phyloP scores from a whole-genome alignment of 768 basidiomycete genomes.

The Cystofilobasidium macerans region DNA sequence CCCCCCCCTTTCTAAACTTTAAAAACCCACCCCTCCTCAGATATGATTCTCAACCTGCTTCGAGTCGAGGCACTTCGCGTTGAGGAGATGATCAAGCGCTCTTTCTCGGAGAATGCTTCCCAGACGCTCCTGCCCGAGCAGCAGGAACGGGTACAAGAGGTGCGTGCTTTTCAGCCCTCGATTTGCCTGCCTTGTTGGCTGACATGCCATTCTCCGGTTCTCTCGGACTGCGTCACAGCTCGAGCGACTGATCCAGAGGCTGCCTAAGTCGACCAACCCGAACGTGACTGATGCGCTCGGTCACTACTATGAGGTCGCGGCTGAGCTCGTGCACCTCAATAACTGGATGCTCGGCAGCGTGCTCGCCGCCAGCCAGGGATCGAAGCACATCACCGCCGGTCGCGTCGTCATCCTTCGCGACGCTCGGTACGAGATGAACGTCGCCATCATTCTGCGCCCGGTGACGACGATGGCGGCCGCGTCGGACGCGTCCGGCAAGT shows the following conservation, averaged over 20 bases:
- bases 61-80: conserved; percentile 91
- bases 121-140: conserved; percentile 86
- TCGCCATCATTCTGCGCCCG: conserved; percentile 60
- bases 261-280: conserved; percentile 55
- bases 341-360: conserved; percentile 54
- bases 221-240: conserved; percentile 43
- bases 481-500: conserved; percentile 45
- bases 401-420: conserved; percentile 75
- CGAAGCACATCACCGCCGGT: conserved; percentile 58
- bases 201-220: no score
- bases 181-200: conserved; percentile 1
- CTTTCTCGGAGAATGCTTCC: conserved; percentile 95
- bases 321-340: conserved; percentile 54
- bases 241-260: conserved; percentile 46
- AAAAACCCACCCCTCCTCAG: neutral
- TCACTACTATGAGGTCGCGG: conserved; percentile 67
- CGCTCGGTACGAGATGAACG: conserved; percentile 62
- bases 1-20: neutral
- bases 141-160: conserved; percentile 75
- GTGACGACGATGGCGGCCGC: conserved; percentile 45
- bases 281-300: conserved; percentile 55
- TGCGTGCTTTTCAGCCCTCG: conserved; percentile 38
- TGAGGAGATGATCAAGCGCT: conserved; percentile 99
- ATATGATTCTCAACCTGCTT: conserved; percentile 95
- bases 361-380: conserved; percentile 50